These are phyloP conservation scores for Darksidea phi DNA, from an alignment of 495 filamentous ascomycete species.

Conservation along the genomic window DNA sequence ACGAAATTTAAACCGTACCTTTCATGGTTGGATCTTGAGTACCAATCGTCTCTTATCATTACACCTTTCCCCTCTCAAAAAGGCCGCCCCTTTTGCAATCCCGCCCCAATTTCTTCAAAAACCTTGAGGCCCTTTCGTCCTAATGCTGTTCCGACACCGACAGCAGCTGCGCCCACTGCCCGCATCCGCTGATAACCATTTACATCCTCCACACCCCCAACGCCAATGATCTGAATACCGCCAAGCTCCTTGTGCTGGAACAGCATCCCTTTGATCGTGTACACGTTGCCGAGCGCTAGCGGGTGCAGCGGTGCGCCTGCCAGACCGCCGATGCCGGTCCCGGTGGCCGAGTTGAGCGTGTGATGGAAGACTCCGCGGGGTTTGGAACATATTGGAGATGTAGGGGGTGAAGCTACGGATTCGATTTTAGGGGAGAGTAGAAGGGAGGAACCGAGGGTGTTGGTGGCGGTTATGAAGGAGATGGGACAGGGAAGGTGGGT, in stretches of 20 bases:
- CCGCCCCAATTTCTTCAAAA: slow-evolving; percentile 55
- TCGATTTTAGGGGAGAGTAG: slow-evolving; percentile 43
- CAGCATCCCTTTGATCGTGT: slow-evolving; percentile 56
- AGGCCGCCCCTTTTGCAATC: not conserved
- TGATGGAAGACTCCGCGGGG: slow-evolving; percentile 29
- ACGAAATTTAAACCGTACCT: too few species aligned
- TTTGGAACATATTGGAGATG: not conserved
- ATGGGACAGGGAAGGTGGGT: slow-evolving; percentile 43
- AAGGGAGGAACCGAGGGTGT: slow-evolving; percentile 68
- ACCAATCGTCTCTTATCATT: too few species aligned
- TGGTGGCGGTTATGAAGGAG: slow-evolving; percentile 67
- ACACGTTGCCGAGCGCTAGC: slow-evolving; percentile 70
- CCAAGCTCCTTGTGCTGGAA: slow-evolving; percentile 48
- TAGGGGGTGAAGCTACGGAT: slow-evolving; percentile 1
- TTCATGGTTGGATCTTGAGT: too few species aligned
- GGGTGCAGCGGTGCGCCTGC: slow-evolving; percentile 68
- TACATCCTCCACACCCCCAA: slow-evolving; percentile 63
- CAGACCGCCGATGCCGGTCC: slow-evolving; percentile 61
- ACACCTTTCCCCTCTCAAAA: not conserved
- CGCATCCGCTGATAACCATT: slow-evolving; percentile 62
- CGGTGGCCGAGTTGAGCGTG: slow-evolving; percentile 46
- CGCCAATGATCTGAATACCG: slow-evolving; percentile 59
- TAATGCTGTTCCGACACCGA: slow-evolving; percentile 64
- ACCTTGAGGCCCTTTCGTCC: slow-evolving; percentile 58
- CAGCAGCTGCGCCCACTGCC: slow-evolving; percentile 59